Conservation (phyloP, 257 asterid species). For the Perilla frutescens region DNA sequence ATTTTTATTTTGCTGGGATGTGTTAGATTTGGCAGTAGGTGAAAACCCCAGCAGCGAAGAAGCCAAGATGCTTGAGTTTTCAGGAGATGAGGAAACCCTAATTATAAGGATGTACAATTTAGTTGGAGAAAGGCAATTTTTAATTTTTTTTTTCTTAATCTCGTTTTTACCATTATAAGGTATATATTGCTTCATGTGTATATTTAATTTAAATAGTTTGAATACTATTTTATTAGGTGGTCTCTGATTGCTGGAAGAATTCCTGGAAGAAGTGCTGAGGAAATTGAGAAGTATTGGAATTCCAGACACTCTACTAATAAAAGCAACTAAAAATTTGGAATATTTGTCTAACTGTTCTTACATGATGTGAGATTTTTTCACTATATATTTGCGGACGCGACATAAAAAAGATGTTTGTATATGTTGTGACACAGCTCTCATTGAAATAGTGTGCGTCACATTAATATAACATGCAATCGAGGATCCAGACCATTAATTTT, state of each 20-base stretch:
- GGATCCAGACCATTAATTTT: background rate
- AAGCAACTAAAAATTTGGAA: conserved; percentile 10
- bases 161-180: too few relatives aligned
- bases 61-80: conserved; percentile 41
- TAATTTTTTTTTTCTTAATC: background rate
- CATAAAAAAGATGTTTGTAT: too few relatives aligned
- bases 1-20: background rate
- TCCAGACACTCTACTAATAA: conserved; percentile 38
- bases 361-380: too few relatives aligned
- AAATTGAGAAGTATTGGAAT: conserved; percentile 52
- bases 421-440: too few relatives aligned
- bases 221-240: conserved; percentile 46
- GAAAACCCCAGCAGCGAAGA: conserved; percentile 35
- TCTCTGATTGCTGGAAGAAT: conserved; percentile 60
- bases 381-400: too few relatives aligned
- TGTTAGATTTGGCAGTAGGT: conserved; percentile 22
- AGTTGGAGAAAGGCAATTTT: conserved; percentile 51
- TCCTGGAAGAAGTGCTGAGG: conserved; percentile 57
- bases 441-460: too few relatives aligned
- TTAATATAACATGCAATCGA: too few relatives aligned
- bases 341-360: too few relatives aligned
- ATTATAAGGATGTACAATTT: conserved; percentile 53
- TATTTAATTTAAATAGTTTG: background rate
- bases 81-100: conserved; percentile 58
- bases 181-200: background rate